Evolutionary conservation across 768 basidiomycete genomes (phyloP).

Genomic region (Macrolepiota fuliginosa): DNA sequence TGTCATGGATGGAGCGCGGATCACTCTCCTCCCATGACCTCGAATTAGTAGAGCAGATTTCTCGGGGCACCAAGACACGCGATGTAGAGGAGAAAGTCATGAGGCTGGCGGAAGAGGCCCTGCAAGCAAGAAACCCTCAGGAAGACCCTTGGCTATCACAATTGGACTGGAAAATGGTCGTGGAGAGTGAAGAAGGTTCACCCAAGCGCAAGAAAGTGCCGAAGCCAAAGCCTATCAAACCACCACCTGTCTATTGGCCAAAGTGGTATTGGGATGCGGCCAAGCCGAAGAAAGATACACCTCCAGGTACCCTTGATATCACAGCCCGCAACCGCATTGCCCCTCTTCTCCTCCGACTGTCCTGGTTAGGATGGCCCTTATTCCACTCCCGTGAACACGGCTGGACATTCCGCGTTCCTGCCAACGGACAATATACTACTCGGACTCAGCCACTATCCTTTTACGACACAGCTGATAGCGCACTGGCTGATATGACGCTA

Average conservation of each 20-base stretch:
- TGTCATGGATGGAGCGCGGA: slow-evolving; percentile 41
- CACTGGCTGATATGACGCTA: slow-evolving; percentile 46
- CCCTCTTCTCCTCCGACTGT: slow-evolving; percentile 80
- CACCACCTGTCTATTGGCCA: slow-evolving; percentile 72
- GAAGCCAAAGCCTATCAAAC: slow-evolving; percentile 35
- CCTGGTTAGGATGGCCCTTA: slow-evolving; percentile 86
- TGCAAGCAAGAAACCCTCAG: slow-evolving; percentile 20
- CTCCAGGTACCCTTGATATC: slow-evolving; percentile 77
- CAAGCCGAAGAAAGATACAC: slow-evolving; percentile 63
- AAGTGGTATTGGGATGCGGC: slow-evolving; percentile 96
- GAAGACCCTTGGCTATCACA: slow-evolving; percentile 59
- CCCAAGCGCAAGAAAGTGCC: slow-evolving; percentile 26
- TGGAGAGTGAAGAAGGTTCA: slow-evolving; percentile 8
- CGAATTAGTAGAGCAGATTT: slow-evolving; percentile 46
- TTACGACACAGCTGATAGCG: slow-evolving; percentile 59
- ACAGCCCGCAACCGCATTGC: slow-evolving; percentile 81
- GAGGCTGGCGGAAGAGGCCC: slow-evolving; percentile 36
- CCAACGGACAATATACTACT: slow-evolving; percentile 40
- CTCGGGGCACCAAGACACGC: slow-evolving; percentile 36
- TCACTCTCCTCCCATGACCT: slow-evolving; percentile 37
- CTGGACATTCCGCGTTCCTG: slow-evolving; percentile 85
- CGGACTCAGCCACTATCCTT: slow-evolving; percentile 52
- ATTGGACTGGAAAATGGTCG: slow-evolving; percentile 61
- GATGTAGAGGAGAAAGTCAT: slow-evolving; percentile 34
- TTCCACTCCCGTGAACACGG: slow-evolving; percentile 85